Conservation (phyloP, 768 basidiomycete genomes). For the Hericium alpestre region DNA sequence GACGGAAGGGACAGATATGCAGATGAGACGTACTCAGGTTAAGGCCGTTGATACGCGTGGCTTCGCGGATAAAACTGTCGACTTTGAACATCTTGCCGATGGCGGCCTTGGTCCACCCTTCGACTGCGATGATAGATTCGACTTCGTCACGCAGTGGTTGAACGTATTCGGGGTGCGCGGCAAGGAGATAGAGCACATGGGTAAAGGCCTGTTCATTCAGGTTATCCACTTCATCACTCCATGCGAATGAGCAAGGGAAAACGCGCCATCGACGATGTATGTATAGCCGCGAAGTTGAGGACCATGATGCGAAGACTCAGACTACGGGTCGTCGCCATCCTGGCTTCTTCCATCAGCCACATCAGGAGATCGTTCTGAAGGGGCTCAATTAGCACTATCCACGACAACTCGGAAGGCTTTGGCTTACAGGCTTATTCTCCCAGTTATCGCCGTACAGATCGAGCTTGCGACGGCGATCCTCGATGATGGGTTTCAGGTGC, state of each 20-base stretch:
- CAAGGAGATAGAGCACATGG: conserved; percentile 13
- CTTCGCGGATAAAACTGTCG: conserved; percentile 20
- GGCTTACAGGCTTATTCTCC: conserved; percentile 2
- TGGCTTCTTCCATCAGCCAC: conserved; percentile 29
- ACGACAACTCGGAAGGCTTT: no score
- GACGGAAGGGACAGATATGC: neutral
- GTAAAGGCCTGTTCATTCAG: neutral
- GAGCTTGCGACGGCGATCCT: neutral
- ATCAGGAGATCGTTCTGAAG: conserved; percentile 28
- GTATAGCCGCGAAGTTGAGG: conserved; percentile 29
- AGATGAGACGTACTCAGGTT: neutral
- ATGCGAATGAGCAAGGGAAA: neutral
- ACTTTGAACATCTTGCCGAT: conserved; percentile 13
- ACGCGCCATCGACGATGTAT: conserved; percentile 23
- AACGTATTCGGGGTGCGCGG: conserved; percentile 15
- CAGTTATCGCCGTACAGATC: neutral
- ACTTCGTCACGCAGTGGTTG: conserved; percentile 17
- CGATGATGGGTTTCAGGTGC: neutral
- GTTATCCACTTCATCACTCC: no score
- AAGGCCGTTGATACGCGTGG: conserved; percentile 8
- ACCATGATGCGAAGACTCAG: conserved; percentile 25
- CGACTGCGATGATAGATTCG: conserved; percentile 5
- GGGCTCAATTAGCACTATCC: neutral
- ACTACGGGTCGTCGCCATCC: conserved; percentile 19
- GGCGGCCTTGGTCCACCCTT: conserved; percentile 17